Evolutionary conservation across 768 basidiomycete species (phyloP).

Genomic region (Boletellus emodensis): DNA sequence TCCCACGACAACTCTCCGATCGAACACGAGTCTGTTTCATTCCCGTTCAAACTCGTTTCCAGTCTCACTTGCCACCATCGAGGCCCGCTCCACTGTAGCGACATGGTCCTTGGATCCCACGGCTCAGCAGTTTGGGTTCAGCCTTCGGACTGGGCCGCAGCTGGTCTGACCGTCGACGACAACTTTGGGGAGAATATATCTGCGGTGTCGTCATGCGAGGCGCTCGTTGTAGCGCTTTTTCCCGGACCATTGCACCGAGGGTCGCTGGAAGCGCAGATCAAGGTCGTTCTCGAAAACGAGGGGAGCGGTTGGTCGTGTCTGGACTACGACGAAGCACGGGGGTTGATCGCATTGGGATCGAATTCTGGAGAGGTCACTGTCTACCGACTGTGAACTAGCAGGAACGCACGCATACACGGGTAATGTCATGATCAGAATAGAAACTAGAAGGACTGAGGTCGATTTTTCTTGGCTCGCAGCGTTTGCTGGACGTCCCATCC

Average conservation of each 20-base stretch:
- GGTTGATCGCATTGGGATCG: constrained; percentile 51
- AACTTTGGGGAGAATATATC: constrained; percentile 13
- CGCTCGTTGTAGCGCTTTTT: constrained; percentile 47
- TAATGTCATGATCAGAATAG: background rate
- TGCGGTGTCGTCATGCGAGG: constrained; percentile 29
- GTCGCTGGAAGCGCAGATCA: constrained; percentile 21
- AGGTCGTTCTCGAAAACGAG: constrained; percentile 33
- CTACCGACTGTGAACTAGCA: constrained; percentile 16
- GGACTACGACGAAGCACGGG: constrained; percentile 58
- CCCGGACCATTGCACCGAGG: constrained; percentile 36
- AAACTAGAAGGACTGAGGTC: background rate
- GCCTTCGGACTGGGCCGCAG: constrained; percentile 44
- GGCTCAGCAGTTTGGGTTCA: constrained; percentile 65
- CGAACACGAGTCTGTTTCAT: constrained; percentile 31
- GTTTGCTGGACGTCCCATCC: background rate
- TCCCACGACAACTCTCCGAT: constrained; percentile 9
- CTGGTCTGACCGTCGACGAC: constrained; percentile 34
- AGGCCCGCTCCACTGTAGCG: constrained; percentile 52
- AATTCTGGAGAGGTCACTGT: constrained; percentile 45
- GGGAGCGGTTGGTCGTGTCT: constrained; percentile 46
- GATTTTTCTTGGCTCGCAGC: too few relatives aligned
- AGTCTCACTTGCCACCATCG: constrained; percentile 36
- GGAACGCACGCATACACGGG: background rate
- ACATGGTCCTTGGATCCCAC: constrained; percentile 48
- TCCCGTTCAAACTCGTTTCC: constrained; percentile 44